Evolutionary conservation across 2,329 filamentous ascomycete genomes (phyloP), one percentile per base, ranked within the genome.

Genomic region (Aotearoamyces nothofagi): DNA sequence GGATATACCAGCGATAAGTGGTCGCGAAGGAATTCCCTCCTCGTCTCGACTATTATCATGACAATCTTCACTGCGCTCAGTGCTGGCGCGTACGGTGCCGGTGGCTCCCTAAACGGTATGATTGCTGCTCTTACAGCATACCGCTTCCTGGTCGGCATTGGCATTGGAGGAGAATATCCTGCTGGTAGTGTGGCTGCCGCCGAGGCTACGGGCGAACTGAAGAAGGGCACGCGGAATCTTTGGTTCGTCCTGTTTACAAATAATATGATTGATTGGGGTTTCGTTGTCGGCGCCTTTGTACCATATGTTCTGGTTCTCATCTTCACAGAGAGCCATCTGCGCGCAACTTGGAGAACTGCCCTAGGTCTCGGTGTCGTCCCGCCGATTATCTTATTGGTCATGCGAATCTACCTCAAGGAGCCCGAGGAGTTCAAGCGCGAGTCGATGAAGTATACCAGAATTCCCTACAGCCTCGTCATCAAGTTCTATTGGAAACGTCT

Each of bases 221-320:
- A 83, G 51, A 52, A 56, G 10, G 86, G 86, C 8, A 77, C 78
- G 10, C 65, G 86, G n/a, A 87, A 94, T 48, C 65, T 78, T 22
- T 92, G 83, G 82, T 94, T 86, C 47, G 81, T 87, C 42, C 62
- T 92, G 39, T 92, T 90, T 52, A 92, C 81, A 26, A 92, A 92
- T 52, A 71, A 78, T 14, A 79, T 84, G 61, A 92, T 92, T 35
- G 81, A 92, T 47, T 68, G 72, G 30, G 84, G 81, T 1, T 93
- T 92, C 39, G 78, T 92, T 2, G 61, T 87, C 31, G 75, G 81
- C 6, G 75, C 80, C 0, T 70, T 92, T 36, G 71, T 90, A 2
- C 80, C 83, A 0, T 73, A 74, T 54, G 58, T 78, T 25, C 51
- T 78, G 15, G 64, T 70, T 9, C 41, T 70, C 40, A 67, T 74